Percentiles rank a stretch among this genome's conserved stretches.
phyloP scores from a whole-genome alignment of 805 yeast species.

The Candida suzukii region DNA sequence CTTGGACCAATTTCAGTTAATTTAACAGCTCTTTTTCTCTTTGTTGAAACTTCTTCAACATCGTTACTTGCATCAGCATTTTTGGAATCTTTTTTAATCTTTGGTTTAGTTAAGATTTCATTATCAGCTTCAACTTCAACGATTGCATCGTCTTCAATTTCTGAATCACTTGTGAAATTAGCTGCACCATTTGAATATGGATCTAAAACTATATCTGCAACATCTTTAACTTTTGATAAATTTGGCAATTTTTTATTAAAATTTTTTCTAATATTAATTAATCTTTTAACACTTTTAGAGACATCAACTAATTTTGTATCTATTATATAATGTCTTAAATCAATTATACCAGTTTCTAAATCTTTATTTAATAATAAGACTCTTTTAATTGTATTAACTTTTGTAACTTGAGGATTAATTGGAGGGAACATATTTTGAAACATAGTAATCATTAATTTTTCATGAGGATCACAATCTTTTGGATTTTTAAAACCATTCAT shows the following conservation, averaged over 20 bases:
- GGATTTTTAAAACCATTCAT: constrained; percentile 84
- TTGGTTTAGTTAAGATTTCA: constrained; percentile 17
- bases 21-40: constrained; percentile 77
- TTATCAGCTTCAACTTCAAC: constrained; percentile 45
- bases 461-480: constrained; percentile 56
- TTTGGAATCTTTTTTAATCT: constrained; percentile 13
- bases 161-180: constrained; percentile 84
- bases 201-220: constrained; percentile 77
- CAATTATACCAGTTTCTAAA: constrained; percentile 63
- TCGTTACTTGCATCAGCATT: constrained; percentile 10
- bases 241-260: constrained; percentile 64
- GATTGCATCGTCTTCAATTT: constrained; percentile 84
- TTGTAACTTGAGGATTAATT: constrained; percentile 76
- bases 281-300: constrained; percentile 62
- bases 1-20: constrained; percentile 93
- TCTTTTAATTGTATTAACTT: constrained; percentile 68
- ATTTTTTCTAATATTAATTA: constrained; percentile 55
- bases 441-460: constrained; percentile 77
- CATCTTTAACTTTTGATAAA: constrained; percentile 59
- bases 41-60: constrained; percentile 5
- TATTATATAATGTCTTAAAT: constrained; percentile 84
- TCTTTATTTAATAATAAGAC: constrained; percentile 79
- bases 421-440: constrained; percentile 97
- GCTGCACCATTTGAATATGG: constrained; percentile 67
- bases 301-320: constrained; percentile 81